Conservation (phyloP, 2,329 filamentous ascomycete genomes). For the Fusarium chaquense region DNA sequence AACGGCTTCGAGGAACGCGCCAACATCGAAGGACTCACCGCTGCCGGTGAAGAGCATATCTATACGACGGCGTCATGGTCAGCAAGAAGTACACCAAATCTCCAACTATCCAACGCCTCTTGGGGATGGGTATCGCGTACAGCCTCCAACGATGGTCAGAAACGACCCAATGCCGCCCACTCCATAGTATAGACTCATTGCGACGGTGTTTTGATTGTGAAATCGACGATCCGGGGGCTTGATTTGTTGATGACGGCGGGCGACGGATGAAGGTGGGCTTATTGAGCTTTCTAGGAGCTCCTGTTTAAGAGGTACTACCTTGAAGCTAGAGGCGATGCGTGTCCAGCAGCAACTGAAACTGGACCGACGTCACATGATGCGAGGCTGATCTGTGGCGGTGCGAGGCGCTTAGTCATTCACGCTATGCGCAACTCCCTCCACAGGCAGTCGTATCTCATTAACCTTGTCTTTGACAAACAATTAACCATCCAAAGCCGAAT, state of each 20-base stretch:
- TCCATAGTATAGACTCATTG: conserved; percentile 81
- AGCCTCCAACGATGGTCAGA: conserved; percentile 79
- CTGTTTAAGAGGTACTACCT: conserved; percentile 47
- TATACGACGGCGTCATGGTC: conserved; percentile 56
- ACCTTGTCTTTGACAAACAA: conserved; percentile 33
- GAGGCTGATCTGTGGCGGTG: conserved; percentile 38
- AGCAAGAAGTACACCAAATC: conserved; percentile 20
- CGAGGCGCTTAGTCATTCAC: conserved; percentile 45
- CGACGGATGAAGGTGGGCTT: conserved; percentile 38
- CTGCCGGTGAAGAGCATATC: conserved; percentile 99
- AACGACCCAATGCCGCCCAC: conserved; percentile 75
- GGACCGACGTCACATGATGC: conserved; percentile 54
- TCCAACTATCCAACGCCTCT: conserved; percentile 14
- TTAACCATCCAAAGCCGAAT: conserved; percentile 8
- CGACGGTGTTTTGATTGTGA: conserved; percentile 47
- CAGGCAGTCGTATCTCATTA: conserved; percentile 29
- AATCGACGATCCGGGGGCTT: conserved; percentile 40
- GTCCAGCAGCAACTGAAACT: conserved; percentile 42
- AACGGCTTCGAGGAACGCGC: conserved; percentile 91
- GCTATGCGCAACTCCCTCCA: conserved; percentile 14
- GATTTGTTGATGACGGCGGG: conserved; percentile 36
- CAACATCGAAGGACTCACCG: conserved; percentile 97
- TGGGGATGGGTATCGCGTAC: conserved; percentile 65
- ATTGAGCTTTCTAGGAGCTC: conserved; percentile 48
- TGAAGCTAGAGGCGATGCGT: conserved; percentile 45